These are phyloP conservation scores for Murraya paniculata DNA, from an alignment of 345 rosid genomes.

Conservation along the genomic window DNA sequence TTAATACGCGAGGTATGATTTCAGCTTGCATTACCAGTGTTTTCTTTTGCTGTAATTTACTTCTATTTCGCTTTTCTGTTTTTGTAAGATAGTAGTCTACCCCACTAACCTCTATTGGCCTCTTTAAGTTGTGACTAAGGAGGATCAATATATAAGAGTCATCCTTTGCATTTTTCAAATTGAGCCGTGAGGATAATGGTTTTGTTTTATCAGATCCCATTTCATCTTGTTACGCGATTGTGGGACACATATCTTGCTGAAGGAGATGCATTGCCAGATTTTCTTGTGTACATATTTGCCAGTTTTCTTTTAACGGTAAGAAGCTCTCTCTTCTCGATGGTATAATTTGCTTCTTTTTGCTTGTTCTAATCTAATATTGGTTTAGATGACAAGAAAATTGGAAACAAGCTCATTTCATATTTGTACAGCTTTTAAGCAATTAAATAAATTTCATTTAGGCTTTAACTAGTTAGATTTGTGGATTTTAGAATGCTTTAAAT, in stretches of 20 bases:
- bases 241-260: constrained; percentile 99
- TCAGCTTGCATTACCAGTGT: neutral
- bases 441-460: neutral
- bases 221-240: constrained; percentile 76
- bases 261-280: constrained; percentile 97
- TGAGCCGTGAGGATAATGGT: constrained; percentile 14
- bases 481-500: neutral
- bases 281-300: constrained; percentile 92
- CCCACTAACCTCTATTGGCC: neutral
- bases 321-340: neutral
- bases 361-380: neutral
- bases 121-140: neutral
- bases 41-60: neutral
- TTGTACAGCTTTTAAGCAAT: neutral
- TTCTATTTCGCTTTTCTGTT: neutral
- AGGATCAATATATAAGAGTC: neutral
- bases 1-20: constrained; percentile 83
- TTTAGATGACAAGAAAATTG: neutral
- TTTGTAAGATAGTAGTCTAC: neutral
- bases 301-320: constrained; percentile 95
- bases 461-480: neutral
- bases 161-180: neutral
- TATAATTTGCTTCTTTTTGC: neutral
- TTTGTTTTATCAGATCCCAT: constrained; percentile 66
- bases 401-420: neutral